A percentile compares a stretch with the other conserved stretches of the same genome.
Evolutionary conservation across 495 filamentous ascomycete species (phyloP).

Genomic region (Collariella sp.): DNA sequence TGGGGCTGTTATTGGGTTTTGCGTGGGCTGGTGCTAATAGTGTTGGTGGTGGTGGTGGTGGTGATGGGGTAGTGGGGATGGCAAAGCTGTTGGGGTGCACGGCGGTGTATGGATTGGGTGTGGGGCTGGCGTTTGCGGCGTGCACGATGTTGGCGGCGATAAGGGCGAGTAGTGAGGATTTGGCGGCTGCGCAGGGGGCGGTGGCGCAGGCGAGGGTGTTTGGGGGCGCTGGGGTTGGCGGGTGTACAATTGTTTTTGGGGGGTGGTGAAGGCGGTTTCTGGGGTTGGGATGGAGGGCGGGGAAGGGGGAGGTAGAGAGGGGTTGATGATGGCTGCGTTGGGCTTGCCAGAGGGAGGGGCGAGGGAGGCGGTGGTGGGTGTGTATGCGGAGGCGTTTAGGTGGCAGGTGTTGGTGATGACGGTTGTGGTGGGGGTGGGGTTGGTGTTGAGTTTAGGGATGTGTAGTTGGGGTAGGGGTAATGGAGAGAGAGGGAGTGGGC

Average conservation of each 20-base stretch:
- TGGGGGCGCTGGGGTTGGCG: slow-evolving; percentile 47
- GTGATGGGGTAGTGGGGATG: too few relatives aligned
- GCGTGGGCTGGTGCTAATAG: not conserved
- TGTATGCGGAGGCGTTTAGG: slow-evolving; percentile 18
- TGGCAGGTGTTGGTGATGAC: slow-evolving; percentile 22
- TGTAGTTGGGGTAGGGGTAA: slow-evolving; percentile 5
- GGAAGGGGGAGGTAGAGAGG: slow-evolving; percentile 8
- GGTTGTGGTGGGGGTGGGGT: slow-evolving; percentile 20
- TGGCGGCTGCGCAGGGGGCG: slow-evolving; percentile 47
- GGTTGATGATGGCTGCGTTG: slow-evolving; percentile 11
- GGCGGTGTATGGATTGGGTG: slow-evolving; percentile 47
- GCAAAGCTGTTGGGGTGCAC: slow-evolving; percentile 47
- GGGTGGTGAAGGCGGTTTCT: too few relatives aligned
- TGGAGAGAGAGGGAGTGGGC: too few relatives aligned
- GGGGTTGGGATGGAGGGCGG: slow-evolving; percentile 9
- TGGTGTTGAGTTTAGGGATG: slow-evolving; percentile 23
- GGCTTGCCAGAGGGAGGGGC: not conserved
- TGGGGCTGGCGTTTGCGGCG: slow-evolving; percentile 43
- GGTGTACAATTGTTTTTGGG: slow-evolving; percentile 40
- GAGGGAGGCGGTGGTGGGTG: slow-evolving; percentile 4
- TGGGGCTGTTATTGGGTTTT: slow-evolving; percentile 37
- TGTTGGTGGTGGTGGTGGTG: too few relatives aligned
- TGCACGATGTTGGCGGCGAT: slow-evolving; percentile 45
- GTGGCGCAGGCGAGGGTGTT: slow-evolving; percentile 50
- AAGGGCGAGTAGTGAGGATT: slow-evolving; percentile 37